phyloP scores from a whole-genome alignment of 148 eudicot genomes.

The Vaccinium macrocarpon region DNA sequence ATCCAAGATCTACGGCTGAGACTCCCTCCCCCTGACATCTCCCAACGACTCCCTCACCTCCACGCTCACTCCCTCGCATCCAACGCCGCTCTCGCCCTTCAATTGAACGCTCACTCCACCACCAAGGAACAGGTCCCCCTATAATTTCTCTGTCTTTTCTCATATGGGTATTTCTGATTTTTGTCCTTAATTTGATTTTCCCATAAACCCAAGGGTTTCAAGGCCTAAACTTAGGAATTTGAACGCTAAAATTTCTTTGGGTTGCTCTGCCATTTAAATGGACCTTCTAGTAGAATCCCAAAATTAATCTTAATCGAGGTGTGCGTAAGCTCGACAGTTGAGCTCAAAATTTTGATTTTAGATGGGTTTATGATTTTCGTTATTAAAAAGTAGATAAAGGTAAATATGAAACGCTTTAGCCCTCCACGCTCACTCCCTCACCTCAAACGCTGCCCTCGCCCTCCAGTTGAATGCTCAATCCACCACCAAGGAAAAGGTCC shows the following conservation, averaged over 20 bases:
- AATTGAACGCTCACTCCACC: constrained; percentile 78
- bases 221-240: no score
- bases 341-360: no score
- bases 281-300: no score
- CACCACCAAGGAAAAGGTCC: constrained; percentile 75
- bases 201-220: not conserved
- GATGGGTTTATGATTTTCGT: no score
- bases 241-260: no score
- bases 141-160: not conserved
- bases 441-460: constrained; percentile 82
- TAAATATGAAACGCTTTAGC: no score
- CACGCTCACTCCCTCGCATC: constrained; percentile 97
- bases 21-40: constrained; percentile 80
- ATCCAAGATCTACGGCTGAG: constrained; percentile 84
- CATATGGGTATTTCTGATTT: not conserved
- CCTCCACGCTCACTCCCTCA: constrained; percentile 90
- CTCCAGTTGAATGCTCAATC: constrained; percentile 87
- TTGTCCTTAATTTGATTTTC: not conserved
- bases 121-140: constrained; percentile 67
- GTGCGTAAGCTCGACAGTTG: no score
- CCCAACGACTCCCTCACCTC: constrained; percentile 47
- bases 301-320: no score
- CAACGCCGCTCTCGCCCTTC: constrained; percentile 80
- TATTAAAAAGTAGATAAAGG: no score
- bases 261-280: no score